Percentiles rank a stretch among this genome's conserved stretches.
Evolutionary conservation across 1,284 basidiomycete species (phyloP).

Genomic region (Macrocybe sp.): DNA sequence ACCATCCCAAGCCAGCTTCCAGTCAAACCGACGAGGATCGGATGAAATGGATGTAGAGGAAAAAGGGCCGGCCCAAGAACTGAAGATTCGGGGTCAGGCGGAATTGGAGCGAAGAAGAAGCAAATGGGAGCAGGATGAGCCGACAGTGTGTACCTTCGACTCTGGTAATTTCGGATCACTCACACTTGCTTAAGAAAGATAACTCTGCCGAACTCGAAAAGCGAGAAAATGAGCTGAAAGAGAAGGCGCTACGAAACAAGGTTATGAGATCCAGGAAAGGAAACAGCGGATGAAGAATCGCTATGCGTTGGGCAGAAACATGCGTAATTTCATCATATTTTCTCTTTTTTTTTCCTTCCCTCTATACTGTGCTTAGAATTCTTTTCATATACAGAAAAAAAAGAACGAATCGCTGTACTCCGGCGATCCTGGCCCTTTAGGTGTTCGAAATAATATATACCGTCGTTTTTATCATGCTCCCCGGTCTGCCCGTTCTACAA

Average conservation of each 20-base stretch:
- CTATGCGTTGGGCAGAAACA: too few relatives aligned
- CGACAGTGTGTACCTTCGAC: slow-evolving; percentile 16
- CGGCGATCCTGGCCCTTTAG: too few relatives aligned
- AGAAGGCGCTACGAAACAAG: slow-evolving; percentile 74
- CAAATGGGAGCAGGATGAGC: slow-evolving; percentile 38
- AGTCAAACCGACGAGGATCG: slow-evolving; percentile 9
- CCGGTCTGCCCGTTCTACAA: too few relatives aligned
- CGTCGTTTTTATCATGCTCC: too few relatives aligned
- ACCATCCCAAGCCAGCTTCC: slow-evolving; percentile 4
- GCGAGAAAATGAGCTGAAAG: slow-evolving; percentile 71
- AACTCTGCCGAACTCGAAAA: slow-evolving; percentile 42
- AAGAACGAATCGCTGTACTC: too few relatives aligned
- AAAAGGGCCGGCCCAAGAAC: slow-evolving; percentile 29
- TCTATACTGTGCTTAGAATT: slow-evolving; percentile 11
- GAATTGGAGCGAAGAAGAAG: slow-evolving; percentile 44
- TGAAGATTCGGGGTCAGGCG: slow-evolving; percentile 73
- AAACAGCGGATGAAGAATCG: slow-evolving; percentile 8
- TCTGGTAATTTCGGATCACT: slow-evolving; percentile 8
- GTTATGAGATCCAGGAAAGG: slow-evolving; percentile 66
- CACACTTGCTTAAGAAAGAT: neutral
- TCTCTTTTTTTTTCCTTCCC: slow-evolving; percentile 5
- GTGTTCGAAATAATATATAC: too few relatives aligned
- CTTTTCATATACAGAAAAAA: slow-evolving; percentile 11
- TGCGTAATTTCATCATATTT: neutral
- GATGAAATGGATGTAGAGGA: slow-evolving; percentile 45